Percentiles rank a stretch among this genome's conserved stretches.
Evolutionary conservation across 345 rosid genomes (phyloP).

Genomic region (Psidium friedrichsthalianum): DNA sequence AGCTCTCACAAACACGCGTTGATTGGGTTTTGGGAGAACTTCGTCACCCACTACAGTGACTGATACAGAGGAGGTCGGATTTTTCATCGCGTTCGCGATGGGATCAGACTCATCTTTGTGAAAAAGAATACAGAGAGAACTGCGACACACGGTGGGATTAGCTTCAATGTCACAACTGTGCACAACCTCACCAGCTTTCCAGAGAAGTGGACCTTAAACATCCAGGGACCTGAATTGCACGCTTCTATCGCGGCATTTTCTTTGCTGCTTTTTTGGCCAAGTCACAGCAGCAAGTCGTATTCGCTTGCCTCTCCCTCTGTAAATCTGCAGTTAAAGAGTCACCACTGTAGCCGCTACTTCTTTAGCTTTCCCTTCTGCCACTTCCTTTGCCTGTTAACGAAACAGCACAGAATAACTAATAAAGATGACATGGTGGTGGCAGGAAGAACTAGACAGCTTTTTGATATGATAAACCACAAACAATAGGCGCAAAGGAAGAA

Average conservation of each 20-base stretch:
- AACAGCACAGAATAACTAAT: not conserved
- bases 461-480: not conserved
- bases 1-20: conserved; percentile 40
- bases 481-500: not conserved
- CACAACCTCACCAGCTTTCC: conserved; percentile 50
- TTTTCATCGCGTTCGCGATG: conserved; percentile 20
- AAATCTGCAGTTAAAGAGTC: conserved; percentile 53
- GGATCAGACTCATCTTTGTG: conserved; percentile 19
- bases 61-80: conserved; percentile 61
- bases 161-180: conserved; percentile 44
- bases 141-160: conserved; percentile 17
- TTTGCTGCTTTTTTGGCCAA: conserved; percentile 58
- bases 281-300: conserved; percentile 47
- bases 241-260: conserved; percentile 53
- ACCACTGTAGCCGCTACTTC: conserved; percentile 29
- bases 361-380: conserved; percentile 53
- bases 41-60: conserved; percentile 43
- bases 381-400: conserved; percentile 59
- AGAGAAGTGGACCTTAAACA: conserved; percentile 73
- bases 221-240: conserved; percentile 74
- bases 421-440: not conserved
- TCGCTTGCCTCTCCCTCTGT: conserved; percentile 48
- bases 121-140: conserved; percentile 7
- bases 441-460: not conserved
- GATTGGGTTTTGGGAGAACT: conserved; percentile 18